Evolutionary conservation across 257 asterid species (phyloP).

Genomic region (Sherardia arvensis): DNA sequence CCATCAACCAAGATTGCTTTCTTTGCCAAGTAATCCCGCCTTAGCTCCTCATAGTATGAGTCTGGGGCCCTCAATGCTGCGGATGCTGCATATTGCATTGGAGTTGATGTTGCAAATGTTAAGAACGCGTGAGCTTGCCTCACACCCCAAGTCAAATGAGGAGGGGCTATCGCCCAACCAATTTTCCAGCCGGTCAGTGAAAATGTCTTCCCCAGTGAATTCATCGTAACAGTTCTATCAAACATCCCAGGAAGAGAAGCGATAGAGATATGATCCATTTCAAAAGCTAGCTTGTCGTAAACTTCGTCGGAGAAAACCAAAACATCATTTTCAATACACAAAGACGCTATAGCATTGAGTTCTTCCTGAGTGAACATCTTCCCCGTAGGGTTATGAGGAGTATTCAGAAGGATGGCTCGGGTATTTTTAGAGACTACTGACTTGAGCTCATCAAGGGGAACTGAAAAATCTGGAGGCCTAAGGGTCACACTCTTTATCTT

Average conservation of each 20-base stretch:
- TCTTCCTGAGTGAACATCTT: slow-evolving; percentile 84
- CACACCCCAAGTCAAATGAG: slow-evolving; percentile 87
- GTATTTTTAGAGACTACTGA: slow-evolving; percentile 58
- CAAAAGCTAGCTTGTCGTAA: slow-evolving; percentile 83
- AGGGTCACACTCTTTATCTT: slow-evolving; percentile 56
- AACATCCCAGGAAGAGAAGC: slow-evolving; percentile 92
- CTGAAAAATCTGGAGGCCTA: slow-evolving; percentile 66
- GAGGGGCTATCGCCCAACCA: slow-evolving; percentile 97
- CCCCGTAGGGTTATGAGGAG: slow-evolving; percentile 97
- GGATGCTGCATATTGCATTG: slow-evolving; percentile 87
- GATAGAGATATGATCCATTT: slow-evolving; percentile 82
- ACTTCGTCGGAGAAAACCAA: slow-evolving; percentile 80
- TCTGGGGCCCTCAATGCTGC: slow-evolving; percentile 73
- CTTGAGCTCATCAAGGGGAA: slow-evolving; percentile 77
- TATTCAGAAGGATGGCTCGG: slow-evolving; percentile 77
- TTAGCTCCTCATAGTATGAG: slow-evolving; percentile 70
- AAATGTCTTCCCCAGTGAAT: slow-evolving; percentile 91
- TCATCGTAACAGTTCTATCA: slow-evolving; percentile 71
- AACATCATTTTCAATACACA: slow-evolving; percentile 72
- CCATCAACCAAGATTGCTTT: slow-evolving; percentile 80
- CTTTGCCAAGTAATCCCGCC: slow-evolving; percentile 56
- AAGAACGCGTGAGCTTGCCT: slow-evolving; percentile 86
- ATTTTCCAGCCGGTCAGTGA: slow-evolving; percentile 96
- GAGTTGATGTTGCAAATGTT: slow-evolving; percentile 92
- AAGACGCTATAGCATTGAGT: slow-evolving; percentile 48